Base-by-base conservation (phyloP, 345 rosid species). In the Adansonia digitata region DNA sequence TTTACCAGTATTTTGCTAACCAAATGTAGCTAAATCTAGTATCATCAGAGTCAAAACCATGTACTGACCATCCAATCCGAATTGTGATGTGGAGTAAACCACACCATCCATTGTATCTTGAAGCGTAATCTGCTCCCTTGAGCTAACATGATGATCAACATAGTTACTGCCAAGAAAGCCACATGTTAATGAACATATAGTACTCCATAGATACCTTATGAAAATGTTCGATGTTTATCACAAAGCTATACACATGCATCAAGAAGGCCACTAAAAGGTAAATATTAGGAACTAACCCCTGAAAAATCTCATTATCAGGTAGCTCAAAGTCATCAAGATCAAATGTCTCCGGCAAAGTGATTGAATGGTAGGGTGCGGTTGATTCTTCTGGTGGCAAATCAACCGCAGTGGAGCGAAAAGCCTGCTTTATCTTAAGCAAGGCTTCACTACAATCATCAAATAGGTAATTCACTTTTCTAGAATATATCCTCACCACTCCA, bases 301-400 rank as follows among this genome's bases (percentile, higher is more conserved):
- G 98, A 76, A 92, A 88, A 24, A 90, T 83, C 74, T 92, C 99
- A 84, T 84, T 92, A 73, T 96, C 97, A 83, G 98, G 99, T 76
- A 96, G 91, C 92, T 96, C 99, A 85, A 96, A 96, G 78, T 96
- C 99, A 84, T 93, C 99, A 81, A 96, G 99, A 86, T 96, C 99
- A 86, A 96, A 96, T 39, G 99, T 96, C 92, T 96, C 99, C 2
- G 99, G 99, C 87, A 96, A 86, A 37, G 99, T 96, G 74, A 96
- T 96, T 5, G 99, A 93, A 82, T 93, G 97, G 82, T 93, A 96
- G 1, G 99, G 99, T 55, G 99, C 98, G 71, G 94, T 92, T 4
- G 99, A 93, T 83, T 96, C 98, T 82, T 96, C 99, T 18, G 98
- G 98, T 0, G 98, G 98, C 73, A 96, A 82, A 88, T 96, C 99